Evolutionary conservation across 805 yeast species (phyloP).

Genomic region (Cyberlindnera veronae): DNA sequence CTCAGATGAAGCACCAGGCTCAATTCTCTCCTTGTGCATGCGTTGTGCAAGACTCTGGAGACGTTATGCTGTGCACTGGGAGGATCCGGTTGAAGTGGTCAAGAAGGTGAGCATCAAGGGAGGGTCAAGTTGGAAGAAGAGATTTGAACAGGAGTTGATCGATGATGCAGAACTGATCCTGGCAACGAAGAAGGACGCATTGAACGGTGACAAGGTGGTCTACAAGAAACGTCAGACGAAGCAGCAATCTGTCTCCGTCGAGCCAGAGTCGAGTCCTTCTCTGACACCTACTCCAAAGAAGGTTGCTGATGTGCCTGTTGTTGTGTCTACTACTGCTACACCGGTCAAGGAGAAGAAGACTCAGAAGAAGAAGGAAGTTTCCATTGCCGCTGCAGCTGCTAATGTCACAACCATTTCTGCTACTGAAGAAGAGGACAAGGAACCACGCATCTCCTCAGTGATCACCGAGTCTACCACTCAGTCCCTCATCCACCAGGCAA

Average conservation of each 20-base stretch:
- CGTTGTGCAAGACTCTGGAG: constrained; percentile 93
- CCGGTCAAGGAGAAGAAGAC: constrained; percentile 4
- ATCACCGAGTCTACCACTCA: constrained; percentile 3
- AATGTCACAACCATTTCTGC: too few species aligned
- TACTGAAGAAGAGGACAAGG: constrained; percentile 1
- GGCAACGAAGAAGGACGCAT: constrained; percentile 12
- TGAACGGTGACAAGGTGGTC: constrained; percentile 8
- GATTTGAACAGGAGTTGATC: constrained; percentile 63
- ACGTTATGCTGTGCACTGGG: constrained; percentile 85
- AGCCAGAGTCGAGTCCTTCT: constrained; percentile 21
- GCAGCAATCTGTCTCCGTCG: not conserved
- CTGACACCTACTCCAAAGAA: constrained; percentile 10
- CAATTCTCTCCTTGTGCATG: constrained; percentile 63
- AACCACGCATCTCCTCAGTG: constrained; percentile 7
- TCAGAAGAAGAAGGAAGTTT: constrained; percentile 5
- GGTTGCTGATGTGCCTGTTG: not conserved
- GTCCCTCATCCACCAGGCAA: constrained; percentile 11
- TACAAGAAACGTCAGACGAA: constrained; percentile 6
- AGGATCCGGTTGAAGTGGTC: constrained; percentile 64
- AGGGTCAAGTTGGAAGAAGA: constrained; percentile 54
- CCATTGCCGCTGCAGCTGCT: too few species aligned
- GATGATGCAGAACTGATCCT: constrained; percentile 57
- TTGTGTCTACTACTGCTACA: not conserved
- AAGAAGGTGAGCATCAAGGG: constrained; percentile 41
- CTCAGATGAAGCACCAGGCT: constrained; percentile 28